Base-by-base conservation (phyloP, 192 early-diverging fungal species). In the Allomyces javanicus region DNA sequence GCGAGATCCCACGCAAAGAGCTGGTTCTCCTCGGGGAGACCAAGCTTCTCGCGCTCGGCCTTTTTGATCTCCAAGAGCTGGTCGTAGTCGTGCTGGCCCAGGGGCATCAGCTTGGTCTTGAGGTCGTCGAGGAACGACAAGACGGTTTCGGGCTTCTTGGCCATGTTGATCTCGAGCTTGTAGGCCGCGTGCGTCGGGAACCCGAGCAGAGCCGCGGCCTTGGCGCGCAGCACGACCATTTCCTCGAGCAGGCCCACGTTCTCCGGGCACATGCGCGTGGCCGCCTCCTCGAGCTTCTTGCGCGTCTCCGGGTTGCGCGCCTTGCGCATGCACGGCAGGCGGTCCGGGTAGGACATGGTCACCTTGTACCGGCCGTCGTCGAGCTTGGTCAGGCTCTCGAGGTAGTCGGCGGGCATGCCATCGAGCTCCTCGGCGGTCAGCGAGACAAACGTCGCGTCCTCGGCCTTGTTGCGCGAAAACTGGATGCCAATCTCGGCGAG, bases 151-250 rank as follows among this genome's bases (percentile, higher is more conserved):
- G 85, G 81, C 4, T 71, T 73, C 72, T 91, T 89, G 63, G 91
- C 89, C 91, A 93, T 93, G 64, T 85, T 85, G 61, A 81, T 77
- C 67, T 91, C 87, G n/a, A 91, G 75, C 19, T 81, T 75, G 68
- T 78, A 90, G 25, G 77, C 78, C 14, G 87, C 86, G 69, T 93
- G 89, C 24, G 75, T 81, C 61, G 72, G 69, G 73, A 85, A 92
- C 7, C 89, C 89, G 5, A 89, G 71, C 62, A 93, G 68, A 63
- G 72, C 68, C 24, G 82, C 77, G 21, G 75, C 74, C 62, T 83
- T 68, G 9, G 76, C 75, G n/a, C 82, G 82, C 63, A 81, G 68
- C 25, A 69, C 63, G 62, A 82, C 72, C 14, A 81, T 79, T 62
- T 85, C 77, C 71, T 85, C 78, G 63, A 87, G 65, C 45, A 87